Evolutionary conservation across 1,139 yeast species (phyloP), one percentile per base, ranked within the genome.

Genomic region (Pichia norvegensis): DNA sequence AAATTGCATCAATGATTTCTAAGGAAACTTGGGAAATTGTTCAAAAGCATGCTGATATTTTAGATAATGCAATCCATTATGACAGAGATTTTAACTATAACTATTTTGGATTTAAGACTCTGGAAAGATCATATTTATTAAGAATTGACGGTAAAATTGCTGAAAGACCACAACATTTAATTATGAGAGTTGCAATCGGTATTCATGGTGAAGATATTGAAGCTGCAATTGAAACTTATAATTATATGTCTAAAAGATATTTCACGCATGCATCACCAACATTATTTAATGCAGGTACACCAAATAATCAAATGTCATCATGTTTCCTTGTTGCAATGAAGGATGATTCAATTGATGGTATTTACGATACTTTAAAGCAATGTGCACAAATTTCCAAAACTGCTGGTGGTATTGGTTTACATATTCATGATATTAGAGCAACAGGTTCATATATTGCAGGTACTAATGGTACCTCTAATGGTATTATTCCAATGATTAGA

Each of bases 241-340:
- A 74, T 55, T 65, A 73, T 60, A 76, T 77, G 81, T 75, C 80
- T 13, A 71, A 71, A 63, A 70, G 74, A 57, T 73, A 66, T 58
- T 76, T 76, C 60, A 74, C 78, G 42, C 81, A 77, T 57, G 80
- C 79, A 29, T 74, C 80, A 29, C 82, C 82, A 43, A 77, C 81
- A 27, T 67, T 77, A 50, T 77, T 77, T 62, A 77, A 77, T 54
- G 77, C 81, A 23, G 81, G 80, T 54, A 76, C 81, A 42, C 78
- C 76, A 49, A 67, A 64, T 54, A 75, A 78, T 43, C 78, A 72
- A 58, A 70, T 77, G 68, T 74, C 81, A 29, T 76, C 80, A 39
- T 77, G 82, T 64, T 77, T 76, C 67, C 66, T 77, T 45, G 70
- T 77, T 50, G 81, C 80, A 29, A 74, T 75, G 78, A 69, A 75